phyloP scores from a whole-genome alignment of 2,329 filamentous ascomycete genomes.

The Tothia fuscella region DNA sequence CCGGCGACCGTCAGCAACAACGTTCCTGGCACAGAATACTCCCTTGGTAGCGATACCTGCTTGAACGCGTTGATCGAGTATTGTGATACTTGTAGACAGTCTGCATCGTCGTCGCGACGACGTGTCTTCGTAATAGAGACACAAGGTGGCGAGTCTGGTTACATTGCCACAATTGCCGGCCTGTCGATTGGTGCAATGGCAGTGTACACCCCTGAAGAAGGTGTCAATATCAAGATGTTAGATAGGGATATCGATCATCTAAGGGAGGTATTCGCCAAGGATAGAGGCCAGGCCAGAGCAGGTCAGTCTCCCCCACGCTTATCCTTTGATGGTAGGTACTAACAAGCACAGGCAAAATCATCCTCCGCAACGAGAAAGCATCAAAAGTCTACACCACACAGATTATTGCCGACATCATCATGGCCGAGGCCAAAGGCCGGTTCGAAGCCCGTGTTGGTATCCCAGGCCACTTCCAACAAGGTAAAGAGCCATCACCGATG shows the following conservation, averaged over 20 bases:
- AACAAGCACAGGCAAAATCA: constrained; percentile 79
- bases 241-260: constrained; percentile 81
- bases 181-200: constrained; percentile 84
- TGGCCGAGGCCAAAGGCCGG: constrained; percentile 78
- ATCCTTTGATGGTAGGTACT: not conserved
- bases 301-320: not conserved
- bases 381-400: constrained; percentile 84
- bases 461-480: constrained; percentile 89
- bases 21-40: constrained; percentile 94
- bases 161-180: constrained; percentile 81
- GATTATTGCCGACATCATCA: constrained; percentile 90
- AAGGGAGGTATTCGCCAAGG: constrained; percentile 70
- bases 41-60: constrained; percentile 90
- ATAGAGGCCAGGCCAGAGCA: constrained; percentile 78
- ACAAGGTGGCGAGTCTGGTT: constrained; percentile 87
- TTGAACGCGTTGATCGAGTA: constrained; percentile 90
- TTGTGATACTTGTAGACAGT: constrained; percentile 96
- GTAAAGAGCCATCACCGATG: constrained; percentile 87
- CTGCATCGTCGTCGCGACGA: constrained; percentile 81
- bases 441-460: constrained; percentile 90
- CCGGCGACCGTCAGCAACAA: constrained; percentile 99
- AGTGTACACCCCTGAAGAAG: constrained; percentile 95
- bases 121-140: constrained; percentile 97
- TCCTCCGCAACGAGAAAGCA: constrained; percentile 93
- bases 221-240: constrained; percentile 86